Conservation (phyloP, 108 stramenopile species). For the Parmales sp. region DNA sequence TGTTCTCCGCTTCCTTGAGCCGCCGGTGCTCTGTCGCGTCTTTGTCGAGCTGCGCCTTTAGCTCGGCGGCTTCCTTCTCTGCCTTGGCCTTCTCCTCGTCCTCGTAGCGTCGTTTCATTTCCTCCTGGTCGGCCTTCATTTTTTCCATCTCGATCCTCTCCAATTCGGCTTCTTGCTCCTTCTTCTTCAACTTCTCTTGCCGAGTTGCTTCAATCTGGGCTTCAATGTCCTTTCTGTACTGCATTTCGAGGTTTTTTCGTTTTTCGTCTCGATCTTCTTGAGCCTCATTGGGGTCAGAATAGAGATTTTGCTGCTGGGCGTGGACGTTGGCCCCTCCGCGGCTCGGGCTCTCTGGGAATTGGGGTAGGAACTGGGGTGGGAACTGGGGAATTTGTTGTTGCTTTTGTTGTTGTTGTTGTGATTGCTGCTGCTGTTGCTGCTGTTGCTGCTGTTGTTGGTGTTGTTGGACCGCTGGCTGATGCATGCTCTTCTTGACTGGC, state of each 20-base stretch:
- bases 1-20: not conserved
- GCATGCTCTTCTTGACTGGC: not conserved
- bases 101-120: not conserved
- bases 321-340: too few species aligned
- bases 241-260: not conserved
- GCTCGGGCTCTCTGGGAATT: too few species aligned
- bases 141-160: not conserved
- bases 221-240: not conserved
- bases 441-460: not conserved
- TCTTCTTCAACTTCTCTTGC: not conserved
- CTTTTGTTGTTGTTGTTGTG: too few species aligned
- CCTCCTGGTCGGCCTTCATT: not conserved
- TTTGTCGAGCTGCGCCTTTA: not conserved
- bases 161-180: not conserved
- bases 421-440: too few species aligned
- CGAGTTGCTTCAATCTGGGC: not conserved
- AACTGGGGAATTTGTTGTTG: too few species aligned
- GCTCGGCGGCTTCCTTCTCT: not conserved
- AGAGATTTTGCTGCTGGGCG: not conserved
- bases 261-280: slow-evolving; percentile 3
- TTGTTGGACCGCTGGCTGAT: not conserved
- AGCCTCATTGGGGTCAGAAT: slow-evolving; percentile 3
- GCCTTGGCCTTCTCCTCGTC: slow-evolving; percentile 4
- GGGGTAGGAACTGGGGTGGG: too few species aligned
- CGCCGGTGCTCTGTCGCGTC: not conserved